Evolutionary conservation across 371 early-diverging fungal species (phyloP), one percentile per base, ranked within the genome.

Genomic region (Lichtheimia ramosa): DNA sequence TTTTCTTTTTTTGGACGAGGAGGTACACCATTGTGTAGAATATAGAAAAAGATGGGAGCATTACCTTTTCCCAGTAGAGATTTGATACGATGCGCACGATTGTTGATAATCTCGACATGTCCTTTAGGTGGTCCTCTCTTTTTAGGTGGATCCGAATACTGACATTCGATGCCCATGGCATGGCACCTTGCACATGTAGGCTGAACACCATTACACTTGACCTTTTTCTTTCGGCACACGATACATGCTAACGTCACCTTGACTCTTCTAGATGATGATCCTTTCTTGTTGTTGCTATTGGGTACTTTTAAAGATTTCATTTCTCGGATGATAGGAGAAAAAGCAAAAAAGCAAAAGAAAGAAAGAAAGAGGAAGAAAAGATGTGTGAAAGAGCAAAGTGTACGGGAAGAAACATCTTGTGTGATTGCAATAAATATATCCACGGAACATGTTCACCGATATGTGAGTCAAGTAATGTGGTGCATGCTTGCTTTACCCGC

Each of bases 101-200:
- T 83, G 54, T 88, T 89, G 49, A 91, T 91, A 12, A 84, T 79
- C 50, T 89, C 91, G 18, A 86, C 85, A 65, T 86, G 84, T 8
- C 86, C 86, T 68, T 89, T 91, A 24, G 89, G 86, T 13, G 91
- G 91, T 0, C 91, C 91, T 40, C 88, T 70, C 48, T 74, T 75
- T 55, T 66, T 73, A 12, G 66, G 66, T 39, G 65, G 65, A 24
- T 68, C 68, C 14, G 70, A 59, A 61, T 75, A 79, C 53, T 71
- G 66, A 43, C 79, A 79, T 14, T 41, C 41, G 13, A 65, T 54
- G 7, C 72, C 72, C 54, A 68, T 69, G 5, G 69, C 62, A 27
- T 56, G 39, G 58, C 79, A 79, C 34, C 79, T 66, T 50, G 70
- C 71, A 54, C 79, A 79, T 27, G 65, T 58, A 25, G 79, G 79